A percentile compares a stretch with the other conserved stretches of the same genome.
phyloP scores from a whole-genome alignment of 2,329 filamentous ascomycete genomes.

The Aspergillus viridinutans region DNA sequence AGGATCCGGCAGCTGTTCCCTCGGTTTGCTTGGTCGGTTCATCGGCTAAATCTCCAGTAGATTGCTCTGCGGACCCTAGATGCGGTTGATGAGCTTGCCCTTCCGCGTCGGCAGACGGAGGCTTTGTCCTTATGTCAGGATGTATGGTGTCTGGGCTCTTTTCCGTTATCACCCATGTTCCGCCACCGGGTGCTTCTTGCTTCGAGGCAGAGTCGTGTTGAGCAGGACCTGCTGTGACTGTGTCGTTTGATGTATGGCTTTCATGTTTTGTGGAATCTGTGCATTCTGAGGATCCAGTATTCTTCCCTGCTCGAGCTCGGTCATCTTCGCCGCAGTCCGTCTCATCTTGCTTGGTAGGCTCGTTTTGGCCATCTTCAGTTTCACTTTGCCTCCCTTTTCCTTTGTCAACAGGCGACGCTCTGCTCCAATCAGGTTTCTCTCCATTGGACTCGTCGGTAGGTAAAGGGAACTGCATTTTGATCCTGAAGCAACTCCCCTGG shows the following conservation, averaged over 20 bases:
- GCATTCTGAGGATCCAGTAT: not conserved
- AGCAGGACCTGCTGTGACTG: not conserved
- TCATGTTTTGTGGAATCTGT: not conserved
- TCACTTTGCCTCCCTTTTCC: not conserved
- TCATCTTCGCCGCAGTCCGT: not conserved
- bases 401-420: not conserved
- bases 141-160: not conserved
- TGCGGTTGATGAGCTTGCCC: not conserved
- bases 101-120: not conserved
- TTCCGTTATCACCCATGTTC: too few relatives aligned
- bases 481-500: conserved; percentile 75
- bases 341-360: not conserved
- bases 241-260: not conserved
- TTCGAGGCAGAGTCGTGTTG: not conserved
- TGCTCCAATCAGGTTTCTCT: not conserved
- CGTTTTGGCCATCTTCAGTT: not conserved
- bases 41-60: not conserved
- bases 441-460: conserved; percentile 32
- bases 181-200: not conserved
- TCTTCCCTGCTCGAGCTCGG: not conserved
- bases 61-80: not conserved
- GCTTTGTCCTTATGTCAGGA: not conserved
- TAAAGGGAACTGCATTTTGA: conserved; percentile 71
- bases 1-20: not conserved
- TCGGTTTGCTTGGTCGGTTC: not conserved